A percentile compares a stretch with the other conserved stretches of the same genome.
These are phyloP conservation scores for Lentinus tigrinus DNA, from an alignment of 768 basidiomycete species.

Conservation along the genomic window DNA sequence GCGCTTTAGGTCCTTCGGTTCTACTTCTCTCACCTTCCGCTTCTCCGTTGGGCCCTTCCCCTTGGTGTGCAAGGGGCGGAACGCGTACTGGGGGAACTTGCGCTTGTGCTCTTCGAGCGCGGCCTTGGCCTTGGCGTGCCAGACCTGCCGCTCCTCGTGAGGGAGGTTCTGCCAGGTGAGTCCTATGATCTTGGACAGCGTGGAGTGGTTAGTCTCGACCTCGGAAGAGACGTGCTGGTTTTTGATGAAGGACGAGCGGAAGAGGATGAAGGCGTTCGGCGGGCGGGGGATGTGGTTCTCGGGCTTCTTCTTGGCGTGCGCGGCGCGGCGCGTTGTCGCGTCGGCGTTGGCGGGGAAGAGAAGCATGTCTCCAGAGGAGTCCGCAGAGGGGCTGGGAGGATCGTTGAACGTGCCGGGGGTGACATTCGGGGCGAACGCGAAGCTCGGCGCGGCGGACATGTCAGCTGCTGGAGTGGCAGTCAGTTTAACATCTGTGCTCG, in stretches of 20 bases:
- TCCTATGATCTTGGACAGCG: constrained; percentile 82
- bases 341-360: constrained; percentile 54
- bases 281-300: constrained; percentile 80
- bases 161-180: constrained; percentile 80
- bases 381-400: constrained; percentile 35
- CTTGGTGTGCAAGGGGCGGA: constrained; percentile 59
- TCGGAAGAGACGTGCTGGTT: constrained; percentile 72
- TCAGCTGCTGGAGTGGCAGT: constrained; percentile 7
- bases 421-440: constrained; percentile 59
- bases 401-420: constrained; percentile 60
- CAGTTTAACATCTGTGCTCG: constrained; percentile 7
- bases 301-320: constrained; percentile 69
- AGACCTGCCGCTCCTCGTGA: constrained; percentile 70
- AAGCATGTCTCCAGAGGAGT: constrained; percentile 41
- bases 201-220: constrained; percentile 81
- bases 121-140: constrained; percentile 74
- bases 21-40: constrained; percentile 60
- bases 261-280: constrained; percentile 85
- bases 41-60: constrained; percentile 43
- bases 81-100: constrained; percentile 74
- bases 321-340: constrained; percentile 19
- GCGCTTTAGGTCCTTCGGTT: constrained; percentile 59
- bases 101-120: constrained; percentile 74
- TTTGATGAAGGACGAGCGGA: constrained; percentile 82
- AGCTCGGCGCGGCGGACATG: constrained; percentile 29